These are phyloP conservation scores for Cronartium ribicola DNA, from an alignment of 1,284 basidiomycete species.

Conservation along the genomic window DNA sequence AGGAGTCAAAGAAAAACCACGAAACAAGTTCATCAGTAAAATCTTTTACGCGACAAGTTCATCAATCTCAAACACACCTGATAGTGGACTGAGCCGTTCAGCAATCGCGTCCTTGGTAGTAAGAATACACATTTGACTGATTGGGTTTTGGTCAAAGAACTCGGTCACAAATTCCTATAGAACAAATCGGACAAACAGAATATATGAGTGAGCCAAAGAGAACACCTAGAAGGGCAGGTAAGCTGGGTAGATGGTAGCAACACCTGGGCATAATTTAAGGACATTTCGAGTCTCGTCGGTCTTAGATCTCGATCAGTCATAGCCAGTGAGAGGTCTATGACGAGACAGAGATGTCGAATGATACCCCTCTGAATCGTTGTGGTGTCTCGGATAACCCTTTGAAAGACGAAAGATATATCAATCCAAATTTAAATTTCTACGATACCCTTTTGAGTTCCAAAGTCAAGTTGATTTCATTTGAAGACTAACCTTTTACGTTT, in stretches of 20 bases:
- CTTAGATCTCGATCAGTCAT: constrained; percentile 96
- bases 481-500: constrained; percentile 68
- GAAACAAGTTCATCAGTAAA: not conserved
- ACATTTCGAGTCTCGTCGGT: constrained; percentile 83
- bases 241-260: constrained; percentile 9
- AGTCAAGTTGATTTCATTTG: not conserved
- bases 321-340: constrained; percentile 81
- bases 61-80: constrained; percentile 15
- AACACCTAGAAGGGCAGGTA: no score
- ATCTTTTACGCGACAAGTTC: no score
- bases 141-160: constrained; percentile 99
- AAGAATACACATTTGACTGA: constrained; percentile 66
- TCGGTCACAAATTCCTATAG: constrained; percentile 73
- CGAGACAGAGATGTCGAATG: constrained; percentile 85
- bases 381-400: constrained; percentile 62
- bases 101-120: constrained; percentile 50
- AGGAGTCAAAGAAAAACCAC: not conserved
- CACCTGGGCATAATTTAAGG: constrained; percentile 72
- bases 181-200: not conserved
- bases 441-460: constrained; percentile 5
- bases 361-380: constrained; percentile 87
- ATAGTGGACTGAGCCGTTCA: constrained; percentile 47
- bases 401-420: not conserved
- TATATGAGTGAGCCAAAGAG: not conserved
- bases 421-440: not conserved